Evolutionary conservation across 352 stramenopile species (phyloP), one percentile per base, ranked within the genome.

Genomic region (Globisporangium spiculum): DNA sequence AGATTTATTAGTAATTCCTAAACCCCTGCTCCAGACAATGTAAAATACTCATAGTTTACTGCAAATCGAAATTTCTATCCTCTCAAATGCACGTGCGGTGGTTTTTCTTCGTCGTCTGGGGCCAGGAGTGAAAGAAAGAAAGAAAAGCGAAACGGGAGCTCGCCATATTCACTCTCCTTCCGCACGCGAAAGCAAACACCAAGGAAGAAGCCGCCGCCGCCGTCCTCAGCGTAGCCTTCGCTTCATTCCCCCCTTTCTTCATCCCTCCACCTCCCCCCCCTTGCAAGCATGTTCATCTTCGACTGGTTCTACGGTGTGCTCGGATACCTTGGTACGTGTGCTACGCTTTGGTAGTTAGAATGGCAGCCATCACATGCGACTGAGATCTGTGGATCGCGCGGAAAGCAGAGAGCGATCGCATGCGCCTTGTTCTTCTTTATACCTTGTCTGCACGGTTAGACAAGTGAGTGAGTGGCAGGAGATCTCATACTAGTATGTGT

Each of bases 271-370:
- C 57, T 12, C 3, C 46, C 14, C 26, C 52, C 57, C n/a, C 3
- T 38, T 12, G 14, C 55, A 53, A 74, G 12, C 63, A 98, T 98
- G 94, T 98, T 98, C 78, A 78, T 98, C 66, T 92, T 98, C 56
- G 94, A 98, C 76, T 98, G 96, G 96, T 98, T 98, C 79, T 98
- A 98, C 79, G 86, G 91, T 71, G 84, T 98, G 50, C 78, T 99
- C 50, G 90, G 91, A 71, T 98, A 94, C 76, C 82, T 98, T 41
- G 92, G 92, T 98, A 78, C 68, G 87, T 88, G 87, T 84, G 1
- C 7, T 27, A 12, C 34, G 26, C 9, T 7, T 34, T 60, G 26
- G 24, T 9, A 18, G 18, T 12, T 22, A 24, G 26, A n/a, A 16
- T 16, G 14, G 26, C 26, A 36, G 14, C 20, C 26, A 30, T n/a